phyloP scores from a whole-genome alignment of 208 protist species.

The Trypanosoma cruzi region DNA sequence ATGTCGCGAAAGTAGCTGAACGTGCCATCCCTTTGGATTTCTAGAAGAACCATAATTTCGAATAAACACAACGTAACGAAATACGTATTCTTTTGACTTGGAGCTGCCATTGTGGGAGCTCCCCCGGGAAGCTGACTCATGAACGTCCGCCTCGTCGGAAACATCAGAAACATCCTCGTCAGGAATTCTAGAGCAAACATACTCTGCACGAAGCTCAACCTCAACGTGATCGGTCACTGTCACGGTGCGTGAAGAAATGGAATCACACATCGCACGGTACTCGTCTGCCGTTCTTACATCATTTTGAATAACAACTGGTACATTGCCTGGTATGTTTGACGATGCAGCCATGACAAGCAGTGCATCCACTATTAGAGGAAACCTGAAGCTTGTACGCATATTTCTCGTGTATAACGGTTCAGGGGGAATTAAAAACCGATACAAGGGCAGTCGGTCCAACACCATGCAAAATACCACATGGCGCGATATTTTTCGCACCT shows the following conservation, averaged over 20 bases:
- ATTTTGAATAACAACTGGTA: not conserved
- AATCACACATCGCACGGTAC: constrained; percentile 30
- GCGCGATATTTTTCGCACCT: constrained; percentile 64
- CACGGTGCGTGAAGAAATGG: constrained; percentile 58
- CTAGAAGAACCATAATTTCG: constrained; percentile 53
- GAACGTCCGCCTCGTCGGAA: not conserved
- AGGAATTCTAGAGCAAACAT: constrained; percentile 48
- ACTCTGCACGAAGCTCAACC: constrained; percentile 74
- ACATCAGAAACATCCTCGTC: constrained; percentile 8
- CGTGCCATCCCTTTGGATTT: constrained; percentile 78
- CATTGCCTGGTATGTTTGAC: constrained; percentile 10
- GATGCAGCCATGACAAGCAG: constrained; percentile 61
- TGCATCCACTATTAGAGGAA: constrained; percentile 73
- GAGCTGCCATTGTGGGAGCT: not conserved
- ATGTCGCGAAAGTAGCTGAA: constrained; percentile 82
- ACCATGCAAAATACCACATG: constrained; percentile 53
- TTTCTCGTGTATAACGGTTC: constrained; percentile 77
- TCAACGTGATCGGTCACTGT: constrained; percentile 73
- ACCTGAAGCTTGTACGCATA: constrained; percentile 48
- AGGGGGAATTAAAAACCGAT: constrained; percentile 74
- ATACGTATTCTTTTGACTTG: constrained; percentile 46
- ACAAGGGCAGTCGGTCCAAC: constrained; percentile 53
- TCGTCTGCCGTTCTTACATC: constrained; percentile 28
- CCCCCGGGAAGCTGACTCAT: not conserved
- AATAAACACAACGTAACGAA: constrained; percentile 83